Base-by-base conservation (phyloP, 2,329 filamentous ascomycete species). In the Fusarium transvaalense region DNA sequence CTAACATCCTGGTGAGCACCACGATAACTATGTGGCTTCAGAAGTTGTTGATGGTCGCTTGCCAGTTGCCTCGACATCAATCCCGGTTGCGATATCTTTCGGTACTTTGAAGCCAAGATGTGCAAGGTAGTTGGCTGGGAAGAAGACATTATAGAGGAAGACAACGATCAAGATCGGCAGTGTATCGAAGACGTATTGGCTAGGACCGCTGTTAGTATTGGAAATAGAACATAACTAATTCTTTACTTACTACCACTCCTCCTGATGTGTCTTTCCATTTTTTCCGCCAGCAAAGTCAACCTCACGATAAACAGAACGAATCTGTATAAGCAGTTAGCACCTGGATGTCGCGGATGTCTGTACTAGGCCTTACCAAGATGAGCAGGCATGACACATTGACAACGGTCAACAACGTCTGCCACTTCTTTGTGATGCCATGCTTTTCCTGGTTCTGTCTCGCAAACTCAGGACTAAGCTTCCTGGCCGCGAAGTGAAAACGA, bases 401-500 rank as follows among this genome's bases (percentile, higher is more conserved):
- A 2, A 64, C 56, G 4, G 57, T 47, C 4, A 71, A 43, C 1
- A 73, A 50, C 0, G 43, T 72, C 6, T 50, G 56, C 67, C 71
- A 73, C 2, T 61, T 39, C 23, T 54, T 58, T 2, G 23, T 8
- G 23, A 72, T 67, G 0, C 65, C 69, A 3, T 71, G 21, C 41
- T 61, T 64, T 8, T 43, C 31, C 48, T 64, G 59, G 17, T 71
- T 72, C 19, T 55, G 41, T 5, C 37, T 56, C 7, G 55, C 69
- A 29, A 70, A 72, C 7, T 71, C 55, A 2, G 48, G 31, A 3
- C 48, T 56, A 4, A 74, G 25, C 1, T 34, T 45, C 19, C 61
- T 59, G 2, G 80, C 82, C 6, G 79, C 81, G 54, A 83, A 82
- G 64, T 84, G 81, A 68, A 85, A 85, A 9, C 83, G 79, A 5